phyloP scores from a whole-genome alignment of 2,329 filamentous ascomycete species.

The Sclerotinia borealis region DNA sequence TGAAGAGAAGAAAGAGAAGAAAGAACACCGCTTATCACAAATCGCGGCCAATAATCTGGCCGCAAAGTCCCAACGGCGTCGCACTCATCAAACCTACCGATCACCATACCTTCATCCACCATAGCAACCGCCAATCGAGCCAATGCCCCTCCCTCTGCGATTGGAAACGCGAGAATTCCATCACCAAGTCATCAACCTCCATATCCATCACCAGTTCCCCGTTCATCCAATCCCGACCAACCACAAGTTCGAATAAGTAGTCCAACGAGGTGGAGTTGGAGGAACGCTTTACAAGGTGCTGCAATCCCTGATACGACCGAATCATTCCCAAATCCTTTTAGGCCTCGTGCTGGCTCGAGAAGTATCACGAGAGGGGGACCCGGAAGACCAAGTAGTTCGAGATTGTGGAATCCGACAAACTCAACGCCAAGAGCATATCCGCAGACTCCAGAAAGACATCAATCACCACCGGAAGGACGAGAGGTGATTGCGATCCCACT shows the following conservation, averaged over 20 bases:
- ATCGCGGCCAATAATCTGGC: constrained; percentile 12
- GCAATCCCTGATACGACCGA: constrained; percentile 1
- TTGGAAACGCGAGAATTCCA: constrained; percentile 25
- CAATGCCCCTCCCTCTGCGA: constrained; percentile 18
- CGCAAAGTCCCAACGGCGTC: constrained; percentile 29
- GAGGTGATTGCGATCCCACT: constrained; percentile 29
- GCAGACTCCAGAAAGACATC: constrained; percentile 18
- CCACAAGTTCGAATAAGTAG: constrained; percentile 38
- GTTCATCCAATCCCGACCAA: constrained; percentile 16
- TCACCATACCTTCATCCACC: constrained; percentile 19
- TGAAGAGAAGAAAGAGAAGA: neutral
- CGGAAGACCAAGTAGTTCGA: constrained; percentile 30
- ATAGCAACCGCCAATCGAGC: constrained; percentile 15
- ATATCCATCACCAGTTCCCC: constrained; percentile 22
- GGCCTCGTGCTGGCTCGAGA: constrained; percentile 25
- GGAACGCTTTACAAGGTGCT: constrained; percentile 28
- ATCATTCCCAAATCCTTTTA: constrained; percentile 22
- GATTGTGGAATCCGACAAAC: constrained; percentile 57
- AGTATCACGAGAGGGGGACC: constrained; percentile 18
- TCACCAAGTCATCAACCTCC: constrained; percentile 29
- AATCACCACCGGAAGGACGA: constrained; percentile 15
- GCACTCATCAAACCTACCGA: constrained; percentile 22
- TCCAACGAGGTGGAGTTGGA: constrained; percentile 36
- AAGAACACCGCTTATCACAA: neutral
- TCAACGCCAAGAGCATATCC: constrained; percentile 43